These are phyloP conservation scores for Auriscalpium microsporum DNA, from an alignment of 768 basidiomycete species.

Conservation along the genomic window DNA sequence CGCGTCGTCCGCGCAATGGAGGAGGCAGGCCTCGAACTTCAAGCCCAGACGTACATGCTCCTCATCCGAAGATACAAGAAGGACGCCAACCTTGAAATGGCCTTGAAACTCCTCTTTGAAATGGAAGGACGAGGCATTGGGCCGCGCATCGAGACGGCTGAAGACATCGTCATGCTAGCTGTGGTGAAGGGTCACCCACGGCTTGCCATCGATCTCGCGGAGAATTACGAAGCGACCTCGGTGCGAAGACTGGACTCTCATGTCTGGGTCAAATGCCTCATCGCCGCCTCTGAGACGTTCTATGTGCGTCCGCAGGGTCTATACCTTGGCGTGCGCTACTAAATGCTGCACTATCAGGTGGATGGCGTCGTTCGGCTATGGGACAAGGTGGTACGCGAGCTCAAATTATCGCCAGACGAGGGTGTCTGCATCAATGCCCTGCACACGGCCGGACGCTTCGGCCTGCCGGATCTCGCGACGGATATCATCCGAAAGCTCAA, in stretches of 20 bases:
- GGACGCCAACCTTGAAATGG: slow-evolving; percentile 53
- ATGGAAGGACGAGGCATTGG: slow-evolving; percentile 46
- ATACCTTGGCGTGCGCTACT: background rate
- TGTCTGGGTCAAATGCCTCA: slow-evolving; percentile 62
- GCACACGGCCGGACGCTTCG: slow-evolving; percentile 64
- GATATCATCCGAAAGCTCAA: slow-evolving; percentile 55
- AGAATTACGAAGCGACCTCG: slow-evolving; percentile 47
- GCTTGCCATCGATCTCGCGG: slow-evolving; percentile 65
- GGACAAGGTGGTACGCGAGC: slow-evolving; percentile 44
- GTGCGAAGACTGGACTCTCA: slow-evolving; percentile 42
- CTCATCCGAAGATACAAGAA: slow-evolving; percentile 41
- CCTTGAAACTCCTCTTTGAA: slow-evolving; percentile 50
- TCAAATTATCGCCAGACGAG: slow-evolving; percentile 59
- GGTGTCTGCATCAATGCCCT: slow-evolving; percentile 64
- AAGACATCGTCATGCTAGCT: slow-evolving; percentile 45
- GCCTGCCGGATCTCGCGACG: slow-evolving; percentile 60
- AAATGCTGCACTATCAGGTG: slow-evolving; percentile 31
- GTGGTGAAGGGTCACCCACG: slow-evolving; percentile 47
- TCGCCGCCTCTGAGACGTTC: slow-evolving; percentile 51
- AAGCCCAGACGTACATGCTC: slow-evolving; percentile 42
- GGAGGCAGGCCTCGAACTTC: slow-evolving; percentile 37
- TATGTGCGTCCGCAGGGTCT: slow-evolving; percentile 45
- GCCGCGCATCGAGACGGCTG: slow-evolving; percentile 41
- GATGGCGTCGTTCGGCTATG: slow-evolving; percentile 62
- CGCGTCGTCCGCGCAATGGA: slow-evolving; percentile 50